Evolutionary conservation across 805 yeast species (phyloP), one percentile per base, ranked within the genome.

Genomic region (Zygoascus ofunaensis): DNA sequence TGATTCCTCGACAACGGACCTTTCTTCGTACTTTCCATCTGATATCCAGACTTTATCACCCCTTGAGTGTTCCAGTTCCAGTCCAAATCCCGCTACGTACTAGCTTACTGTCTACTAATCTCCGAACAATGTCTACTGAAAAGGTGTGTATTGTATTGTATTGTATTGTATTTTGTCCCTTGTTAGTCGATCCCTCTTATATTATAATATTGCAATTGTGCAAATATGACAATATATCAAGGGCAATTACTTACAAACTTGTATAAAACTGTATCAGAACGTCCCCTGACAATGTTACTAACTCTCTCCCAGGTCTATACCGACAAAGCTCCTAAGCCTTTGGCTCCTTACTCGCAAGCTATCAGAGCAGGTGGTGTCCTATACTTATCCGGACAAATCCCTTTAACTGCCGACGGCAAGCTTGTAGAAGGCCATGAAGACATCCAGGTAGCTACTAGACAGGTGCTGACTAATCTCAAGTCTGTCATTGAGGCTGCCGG

Each of bases 321-420:
- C 19, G 42, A 34, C 14, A 38, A 44, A 8, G 51, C 51, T 21
- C 51, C 51, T 10, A 15, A 32, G 8, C 92, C 95, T 47, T 92
- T 92, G 33, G 95, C 94, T 33, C 76, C 94, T 7, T 87, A 87
- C 65, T 84, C 94, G 22, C 96, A 87, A 64, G 95, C 95, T 39
- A 74, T 86, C 63, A 86, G 82, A 65, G 90, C 77, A 52, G 84
- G 83, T 63, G 71, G 67, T 45, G 78, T 85, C 63, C 64, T 87
- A 61, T 87, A 81, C 61, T 86, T 87, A 42, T 84, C 94, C 41
- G 96, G 96, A 42, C 95, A 87, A 66, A 77, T 87, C 52, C 95
- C 95, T 44, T 76, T 75, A 72, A 84, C 87, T 24, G 71, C 86
- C 35, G 87, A 55, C 24, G 62, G 82, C 2, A 77, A 77, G 63